These are phyloP conservation scores for Pascua guehoae DNA, from an alignment of 1,284 basidiomycete species.

Conservation along the genomic window DNA sequence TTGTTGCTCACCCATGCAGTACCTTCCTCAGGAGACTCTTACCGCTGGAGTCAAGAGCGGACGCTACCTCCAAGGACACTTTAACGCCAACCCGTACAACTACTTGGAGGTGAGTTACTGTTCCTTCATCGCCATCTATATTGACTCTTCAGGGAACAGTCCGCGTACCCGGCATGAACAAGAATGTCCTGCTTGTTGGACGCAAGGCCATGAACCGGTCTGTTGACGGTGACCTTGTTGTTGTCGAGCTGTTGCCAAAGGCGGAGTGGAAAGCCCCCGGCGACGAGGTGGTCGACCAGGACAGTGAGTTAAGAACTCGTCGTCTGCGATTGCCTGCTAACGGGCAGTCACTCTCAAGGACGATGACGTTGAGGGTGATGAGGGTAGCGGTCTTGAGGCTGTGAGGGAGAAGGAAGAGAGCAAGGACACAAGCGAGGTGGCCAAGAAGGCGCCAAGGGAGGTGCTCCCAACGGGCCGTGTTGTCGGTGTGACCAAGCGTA, in stretches of 20 bases:
- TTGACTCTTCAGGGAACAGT: slow-evolving; percentile 65
- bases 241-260: slow-evolving; percentile 81
- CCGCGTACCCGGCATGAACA: slow-evolving; percentile 65
- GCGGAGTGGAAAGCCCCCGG: slow-evolving; percentile 89
- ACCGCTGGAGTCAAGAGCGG: slow-evolving; percentile 82
- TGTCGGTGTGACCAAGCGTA: slow-evolving; percentile 88
- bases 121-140: background rate
- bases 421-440: slow-evolving; percentile 43
- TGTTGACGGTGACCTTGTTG: slow-evolving; percentile 90
- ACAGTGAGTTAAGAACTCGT: slow-evolving; percentile 55
- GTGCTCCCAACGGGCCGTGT: slow-evolving; percentile 81
- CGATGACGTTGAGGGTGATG: slow-evolving; percentile 91
- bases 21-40: slow-evolving; percentile 70
- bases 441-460: slow-evolving; percentile 49
- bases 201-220: slow-evolving; percentile 93
- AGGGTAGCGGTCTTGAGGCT: slow-evolving; percentile 60
- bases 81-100: slow-evolving; percentile 93
- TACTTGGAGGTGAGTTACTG: slow-evolving; percentile 72
- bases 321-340: background rate
- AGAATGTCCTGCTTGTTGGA: slow-evolving; percentile 80
- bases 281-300: slow-evolving; percentile 90
- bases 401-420: slow-evolving; percentile 32
- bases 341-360: slow-evolving; percentile 71
- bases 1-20: slow-evolving; percentile 56
- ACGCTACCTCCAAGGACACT: slow-evolving; percentile 83